Percentiles rank a stretch among this genome's conserved stretches.
These are phyloP conservation scores for Neofusicoccum kwambonambiense DNA, from an alignment of 2,329 filamentous ascomycete species.

Conservation along the genomic window DNA sequence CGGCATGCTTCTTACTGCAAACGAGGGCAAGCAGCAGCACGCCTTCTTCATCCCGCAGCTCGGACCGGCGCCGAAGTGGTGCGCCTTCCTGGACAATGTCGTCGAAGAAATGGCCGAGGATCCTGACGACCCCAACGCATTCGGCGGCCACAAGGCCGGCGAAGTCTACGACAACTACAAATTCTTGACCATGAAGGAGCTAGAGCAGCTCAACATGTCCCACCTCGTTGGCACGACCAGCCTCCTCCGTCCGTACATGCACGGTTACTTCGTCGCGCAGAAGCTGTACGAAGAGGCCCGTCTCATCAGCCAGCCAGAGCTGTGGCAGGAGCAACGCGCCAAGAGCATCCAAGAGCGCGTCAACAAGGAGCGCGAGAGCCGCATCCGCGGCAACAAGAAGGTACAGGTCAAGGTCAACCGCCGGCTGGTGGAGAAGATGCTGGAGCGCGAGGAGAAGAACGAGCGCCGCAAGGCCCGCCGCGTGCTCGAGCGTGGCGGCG, in stretches of 20 bases:
- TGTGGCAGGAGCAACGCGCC: constrained; percentile 87
- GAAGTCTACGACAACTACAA: constrained; percentile 99
- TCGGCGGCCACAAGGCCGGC: constrained; percentile 55
- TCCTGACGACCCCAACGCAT: constrained; percentile 60
- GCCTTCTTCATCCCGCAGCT: constrained; percentile 93
- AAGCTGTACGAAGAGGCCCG: constrained; percentile 93
- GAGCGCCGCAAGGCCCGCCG: constrained; percentile 47
- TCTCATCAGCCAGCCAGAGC: constrained; percentile 88
- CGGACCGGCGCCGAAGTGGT: constrained; percentile 92
- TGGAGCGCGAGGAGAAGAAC: constrained; percentile 69
- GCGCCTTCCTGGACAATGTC: constrained; percentile 92
- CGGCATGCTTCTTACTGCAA: constrained; percentile 94
- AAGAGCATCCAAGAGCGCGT: constrained; percentile 94
- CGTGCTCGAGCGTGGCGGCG: constrained; percentile 59
- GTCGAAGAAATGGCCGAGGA: constrained; percentile 98
- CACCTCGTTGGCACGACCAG: constrained; percentile 90
- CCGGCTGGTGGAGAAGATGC: constrained; percentile 61
- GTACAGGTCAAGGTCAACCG: constrained; percentile 88
- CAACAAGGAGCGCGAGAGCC: constrained; percentile 91
- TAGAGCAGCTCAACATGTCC: constrained; percentile 79
- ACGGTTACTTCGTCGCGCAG: constrained; percentile 96
- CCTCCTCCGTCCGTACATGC: constrained; percentile 93
- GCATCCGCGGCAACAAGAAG: constrained; percentile 93
- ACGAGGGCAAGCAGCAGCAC: constrained; percentile 93
- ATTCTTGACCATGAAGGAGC: constrained; percentile 85